Conservation (phyloP, 371 early-diverging fungal species). For the Capniomyces stellatus region DNA sequence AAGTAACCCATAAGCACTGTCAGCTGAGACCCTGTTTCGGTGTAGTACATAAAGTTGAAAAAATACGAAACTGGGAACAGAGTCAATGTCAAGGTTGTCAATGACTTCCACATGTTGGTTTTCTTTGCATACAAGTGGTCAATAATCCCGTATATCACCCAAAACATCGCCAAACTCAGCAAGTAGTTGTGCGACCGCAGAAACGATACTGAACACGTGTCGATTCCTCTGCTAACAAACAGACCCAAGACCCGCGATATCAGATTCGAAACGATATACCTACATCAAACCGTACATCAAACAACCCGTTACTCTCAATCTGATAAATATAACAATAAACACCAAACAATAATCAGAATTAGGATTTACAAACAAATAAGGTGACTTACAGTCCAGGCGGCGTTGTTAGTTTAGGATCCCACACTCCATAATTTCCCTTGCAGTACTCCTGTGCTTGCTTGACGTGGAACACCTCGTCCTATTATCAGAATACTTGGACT, state of each 20-base stretch:
- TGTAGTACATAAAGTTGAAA: slow-evolving; percentile 75
- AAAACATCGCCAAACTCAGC: slow-evolving; percentile 31
- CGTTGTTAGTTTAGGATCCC: slow-evolving; percentile 90
- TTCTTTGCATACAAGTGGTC: slow-evolving; percentile 17
- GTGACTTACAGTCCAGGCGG: slow-evolving; percentile 77
- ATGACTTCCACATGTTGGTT: slow-evolving; percentile 4
- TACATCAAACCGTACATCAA: not conserved
- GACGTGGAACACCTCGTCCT: slow-evolving; percentile 89
- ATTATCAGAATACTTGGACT: no score
- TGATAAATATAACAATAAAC: not conserved
- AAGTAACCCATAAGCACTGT: slow-evolving; percentile 54
- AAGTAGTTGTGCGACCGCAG: slow-evolving; percentile 41
- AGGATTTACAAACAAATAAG: not conserved
- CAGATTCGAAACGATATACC: not conserved
- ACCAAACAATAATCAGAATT: not conserved
- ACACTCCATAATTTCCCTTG: slow-evolving; percentile 38
- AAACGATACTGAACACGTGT: slow-evolving; percentile 26
- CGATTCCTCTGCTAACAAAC: not conserved
- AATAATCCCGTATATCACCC: slow-evolving; percentile 24
- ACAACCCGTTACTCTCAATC: not conserved
- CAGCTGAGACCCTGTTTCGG: slow-evolving; percentile 68
- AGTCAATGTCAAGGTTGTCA: slow-evolving; percentile 36
- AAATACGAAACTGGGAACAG: slow-evolving; percentile 71
- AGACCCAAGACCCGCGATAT: not conserved
- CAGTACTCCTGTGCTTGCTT: slow-evolving; percentile 83